Percentiles rank a stretch among this genome's conserved stretches.
phyloP scores from a whole-genome alignment of 2,329 filamentous ascomycete genomes.

The Calonectria montana region DNA sequence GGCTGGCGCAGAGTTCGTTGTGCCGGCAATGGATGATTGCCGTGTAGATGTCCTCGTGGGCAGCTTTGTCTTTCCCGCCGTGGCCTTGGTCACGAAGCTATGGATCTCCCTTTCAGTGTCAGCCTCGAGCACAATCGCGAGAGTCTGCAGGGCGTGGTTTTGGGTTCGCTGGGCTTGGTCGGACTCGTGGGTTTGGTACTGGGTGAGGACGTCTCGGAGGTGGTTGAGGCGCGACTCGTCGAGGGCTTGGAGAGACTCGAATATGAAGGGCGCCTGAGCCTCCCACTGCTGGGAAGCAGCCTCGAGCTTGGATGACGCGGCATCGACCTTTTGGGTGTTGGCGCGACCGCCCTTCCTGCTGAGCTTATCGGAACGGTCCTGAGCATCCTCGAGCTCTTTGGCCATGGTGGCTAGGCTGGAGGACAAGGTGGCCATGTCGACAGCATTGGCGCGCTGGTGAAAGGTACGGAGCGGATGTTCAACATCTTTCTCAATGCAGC shows the following conservation, averaged over 20 bases:
- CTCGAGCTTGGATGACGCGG: slow-evolving; percentile 78
- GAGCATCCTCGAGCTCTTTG: slow-evolving; percentile 85
- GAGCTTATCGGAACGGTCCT: slow-evolving; percentile 87
- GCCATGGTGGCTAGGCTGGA: slow-evolving; percentile 84
- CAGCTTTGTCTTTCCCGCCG: slow-evolving; percentile 51
- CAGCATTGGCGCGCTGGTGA: slow-evolving; percentile 78
- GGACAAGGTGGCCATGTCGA: slow-evolving; percentile 83
- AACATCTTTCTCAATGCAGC: slow-evolving; percentile 88
- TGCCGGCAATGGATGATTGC: slow-evolving; percentile 52
- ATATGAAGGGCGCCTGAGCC: slow-evolving; percentile 92
- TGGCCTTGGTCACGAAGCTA: slow-evolving; percentile 67
- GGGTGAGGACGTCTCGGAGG: slow-evolving; percentile 89
- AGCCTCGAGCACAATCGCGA: slow-evolving; percentile 87
- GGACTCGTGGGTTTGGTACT: slow-evolving; percentile 91
- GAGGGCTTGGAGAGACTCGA: slow-evolving; percentile 89
- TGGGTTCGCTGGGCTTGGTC: slow-evolving; percentile 85
- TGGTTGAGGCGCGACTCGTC: slow-evolving; percentile 93
- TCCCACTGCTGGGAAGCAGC: slow-evolving; percentile 89
- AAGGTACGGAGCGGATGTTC: slow-evolving; percentile 86
- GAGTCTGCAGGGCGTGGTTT: slow-evolving; percentile 79
- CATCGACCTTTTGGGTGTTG: slow-evolving; percentile 81
- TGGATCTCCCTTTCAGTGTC: slow-evolving; percentile 89
- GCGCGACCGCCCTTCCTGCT: slow-evolving; percentile 82
- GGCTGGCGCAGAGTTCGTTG: slow-evolving; percentile 37
- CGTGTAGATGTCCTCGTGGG: slow-evolving; percentile 55